A percentile compares a stretch with the other conserved stretches of the same genome.
Evolutionary conservation across 2,329 filamentous ascomycete species (phyloP).

Genomic region (Lanzia echinophila): DNA sequence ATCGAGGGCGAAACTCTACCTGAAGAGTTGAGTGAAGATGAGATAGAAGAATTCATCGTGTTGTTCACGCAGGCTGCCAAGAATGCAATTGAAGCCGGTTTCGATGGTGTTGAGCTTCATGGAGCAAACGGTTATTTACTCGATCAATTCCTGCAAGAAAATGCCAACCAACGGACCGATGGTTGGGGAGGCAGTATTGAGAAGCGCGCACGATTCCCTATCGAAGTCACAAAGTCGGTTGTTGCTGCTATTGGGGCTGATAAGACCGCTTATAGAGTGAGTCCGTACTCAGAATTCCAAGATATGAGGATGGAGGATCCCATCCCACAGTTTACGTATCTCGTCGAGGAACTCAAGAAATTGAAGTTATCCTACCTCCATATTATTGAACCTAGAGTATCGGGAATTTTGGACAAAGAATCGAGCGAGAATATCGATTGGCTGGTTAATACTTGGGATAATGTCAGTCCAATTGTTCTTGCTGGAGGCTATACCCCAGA

Average conservation of each 20-base stretch:
- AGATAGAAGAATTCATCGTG: constrained; percentile 33
- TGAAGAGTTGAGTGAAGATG: constrained; percentile 33
- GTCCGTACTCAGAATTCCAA: constrained; percentile 55
- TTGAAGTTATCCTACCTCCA: constrained; percentile 55
- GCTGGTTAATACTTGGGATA: constrained; percentile 39
- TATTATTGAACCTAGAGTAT: constrained; percentile 45
- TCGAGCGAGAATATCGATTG: constrained; percentile 36
- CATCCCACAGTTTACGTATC: constrained; percentile 54
- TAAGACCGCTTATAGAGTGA: constrained; percentile 49
- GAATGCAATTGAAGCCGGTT: constrained; percentile 46
- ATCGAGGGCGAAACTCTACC: constrained; percentile 20
- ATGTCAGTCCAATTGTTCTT: constrained; percentile 41
- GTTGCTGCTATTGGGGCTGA: constrained; percentile 45
- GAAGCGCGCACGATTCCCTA: constrained; percentile 43
- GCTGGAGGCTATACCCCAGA: constrained; percentile 40
- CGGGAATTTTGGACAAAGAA: constrained; percentile 34
- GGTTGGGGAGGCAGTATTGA: constrained; percentile 44
- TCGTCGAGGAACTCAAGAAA: constrained; percentile 44
- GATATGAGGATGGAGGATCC: constrained; percentile 58
- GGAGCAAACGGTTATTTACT: constrained; percentile 30
- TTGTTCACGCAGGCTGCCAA: constrained; percentile 30
- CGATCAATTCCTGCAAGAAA: constrained; percentile 29
- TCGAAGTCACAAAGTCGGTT: constrained; percentile 48
- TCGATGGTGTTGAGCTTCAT: constrained; percentile 45
- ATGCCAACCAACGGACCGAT: constrained; percentile 50